phyloP scores from a whole-genome alignment of 179 eudicot species.

The Beta lomatogona region DNA sequence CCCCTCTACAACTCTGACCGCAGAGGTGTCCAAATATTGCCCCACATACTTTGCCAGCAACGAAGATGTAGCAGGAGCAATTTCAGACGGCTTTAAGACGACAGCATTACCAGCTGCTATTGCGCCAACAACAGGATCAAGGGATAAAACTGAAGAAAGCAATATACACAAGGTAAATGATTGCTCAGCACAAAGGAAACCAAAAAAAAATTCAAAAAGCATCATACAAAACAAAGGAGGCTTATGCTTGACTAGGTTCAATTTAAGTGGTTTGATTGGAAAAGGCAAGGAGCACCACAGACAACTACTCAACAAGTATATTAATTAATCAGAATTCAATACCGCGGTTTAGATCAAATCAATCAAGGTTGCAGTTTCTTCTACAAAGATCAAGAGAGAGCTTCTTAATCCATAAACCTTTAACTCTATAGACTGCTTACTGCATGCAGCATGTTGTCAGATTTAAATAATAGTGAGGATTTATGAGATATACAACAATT shows the following conservation, averaged over 20 bases:
- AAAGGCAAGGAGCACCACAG: neutral
- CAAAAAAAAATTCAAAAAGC: neutral
- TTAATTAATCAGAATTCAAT: neutral
- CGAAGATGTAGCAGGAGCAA: constrained; percentile 73
- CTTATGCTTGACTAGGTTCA: neutral
- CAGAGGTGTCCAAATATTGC: constrained; percentile 68
- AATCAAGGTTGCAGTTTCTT: neutral
- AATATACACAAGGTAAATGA: neutral
- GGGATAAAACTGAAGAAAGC: constrained; percentile 58
- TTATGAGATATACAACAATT: neutral
- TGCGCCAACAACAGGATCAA: constrained; percentile 91
- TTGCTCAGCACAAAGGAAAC: neutral
- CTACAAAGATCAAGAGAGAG: neutral
- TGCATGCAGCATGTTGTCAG: neutral
- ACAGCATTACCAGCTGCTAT: constrained; percentile 88
- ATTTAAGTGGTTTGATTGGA: neutral
- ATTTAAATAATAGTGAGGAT: neutral
- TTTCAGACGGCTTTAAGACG: constrained; percentile 84
- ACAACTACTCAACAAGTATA: neutral
- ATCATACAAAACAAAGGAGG: neutral
- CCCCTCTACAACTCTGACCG: constrained; percentile 78
- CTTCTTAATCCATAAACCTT: neutral
- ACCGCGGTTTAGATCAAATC: neutral
- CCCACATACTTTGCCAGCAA: constrained; percentile 55
- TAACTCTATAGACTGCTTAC: neutral